Evolutionary conservation across 2,329 filamentous ascomycete genomes (phyloP).

Genomic region (Fusarium paranaense): DNA sequence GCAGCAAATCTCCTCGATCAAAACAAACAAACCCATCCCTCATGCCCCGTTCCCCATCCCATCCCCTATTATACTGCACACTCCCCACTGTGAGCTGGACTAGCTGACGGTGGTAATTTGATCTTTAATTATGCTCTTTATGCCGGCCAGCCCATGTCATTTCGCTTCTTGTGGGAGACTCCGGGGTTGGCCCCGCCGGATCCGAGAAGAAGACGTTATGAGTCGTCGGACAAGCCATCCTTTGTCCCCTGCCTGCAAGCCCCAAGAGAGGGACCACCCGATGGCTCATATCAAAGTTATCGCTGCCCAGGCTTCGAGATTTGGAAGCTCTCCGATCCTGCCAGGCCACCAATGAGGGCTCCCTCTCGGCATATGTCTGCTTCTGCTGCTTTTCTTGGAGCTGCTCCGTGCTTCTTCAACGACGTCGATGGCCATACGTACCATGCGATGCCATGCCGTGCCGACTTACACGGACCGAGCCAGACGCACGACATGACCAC

Average conservation of each 20-base stretch:
- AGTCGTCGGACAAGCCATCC: conserved; percentile 23
- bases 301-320: conserved; percentile 14
- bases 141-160: conserved; percentile 45
- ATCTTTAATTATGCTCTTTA: conserved; percentile 46
- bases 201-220: conserved; percentile 26
- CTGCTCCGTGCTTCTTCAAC: conserved; percentile 41
- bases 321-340: conserved; percentile 19
- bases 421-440: conserved; percentile 11
- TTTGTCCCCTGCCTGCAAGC: conserved; percentile 22
- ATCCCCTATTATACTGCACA: conserved; percentile 36
- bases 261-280: conserved; percentile 12
- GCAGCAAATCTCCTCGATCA: conserved; percentile 45
- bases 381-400: conserved; percentile 28
- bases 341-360: conserved; percentile 36
- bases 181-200: conserved; percentile 41
- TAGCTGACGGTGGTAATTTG: conserved; percentile 44
- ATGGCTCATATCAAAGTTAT: conserved; percentile 41
- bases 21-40: conserved; percentile 45
- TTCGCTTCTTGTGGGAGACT: conserved; percentile 48
- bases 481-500: conserved; percentile 19
- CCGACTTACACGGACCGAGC: conserved; percentile 37
- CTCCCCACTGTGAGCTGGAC: conserved; percentile 39
- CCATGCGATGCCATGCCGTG: not conserved
- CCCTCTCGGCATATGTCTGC: conserved; percentile 30
- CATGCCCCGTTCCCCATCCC: not conserved